phyloP scores from a whole-genome alignment of 108 stramenopile species.

The Nitzschia sp. region DNA sequence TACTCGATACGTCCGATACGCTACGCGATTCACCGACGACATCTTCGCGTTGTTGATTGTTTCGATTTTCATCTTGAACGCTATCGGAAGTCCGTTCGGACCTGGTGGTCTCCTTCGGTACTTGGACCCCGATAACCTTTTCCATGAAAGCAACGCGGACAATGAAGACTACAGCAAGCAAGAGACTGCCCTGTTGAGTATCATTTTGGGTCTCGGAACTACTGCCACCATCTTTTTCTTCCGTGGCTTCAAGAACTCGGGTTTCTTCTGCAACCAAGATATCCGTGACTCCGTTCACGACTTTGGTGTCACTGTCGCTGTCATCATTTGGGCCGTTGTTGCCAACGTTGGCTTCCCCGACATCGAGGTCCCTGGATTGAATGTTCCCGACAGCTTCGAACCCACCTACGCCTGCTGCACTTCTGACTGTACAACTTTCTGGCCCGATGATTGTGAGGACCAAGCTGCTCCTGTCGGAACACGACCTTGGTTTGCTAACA shows the following conservation, averaged over 20 bases:
- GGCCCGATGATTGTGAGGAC: slow-evolving; percentile 51
- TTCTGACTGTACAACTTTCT: slow-evolving; percentile 30
- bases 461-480: too few relatives aligned
- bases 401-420: too few relatives aligned
- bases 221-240: slow-evolving; percentile 36
- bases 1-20: slow-evolving; percentile 38
- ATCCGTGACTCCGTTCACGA: slow-evolving; percentile 43
- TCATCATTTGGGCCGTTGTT: slow-evolving; percentile 42
- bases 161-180: slow-evolving; percentile 34
- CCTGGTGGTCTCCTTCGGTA: slow-evolving; percentile 42
- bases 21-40: slow-evolving; percentile 61
- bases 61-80: slow-evolving; percentile 51
- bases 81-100: slow-evolving; percentile 46
- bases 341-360: slow-evolving; percentile 26
- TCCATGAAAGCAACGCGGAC: slow-evolving; percentile 33
- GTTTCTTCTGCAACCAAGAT: slow-evolving; percentile 39
- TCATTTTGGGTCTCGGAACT: slow-evolving; percentile 45
- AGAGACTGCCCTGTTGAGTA: slow-evolving; percentile 32
- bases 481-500: too few relatives aligned
- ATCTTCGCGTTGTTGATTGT: slow-evolving; percentile 58
- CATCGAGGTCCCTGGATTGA: slow-evolving; percentile 18
- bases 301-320: slow-evolving; percentile 41
- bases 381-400: slow-evolving; percentile 49
- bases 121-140: slow-evolving; percentile 25
- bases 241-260: slow-evolving; percentile 39